Percentiles rank a stretch among this genome's conserved stretches.
Conservation (phyloP, 495 filamentous ascomycete genomes). For the Penicillium cosmopolitanum region DNA sequence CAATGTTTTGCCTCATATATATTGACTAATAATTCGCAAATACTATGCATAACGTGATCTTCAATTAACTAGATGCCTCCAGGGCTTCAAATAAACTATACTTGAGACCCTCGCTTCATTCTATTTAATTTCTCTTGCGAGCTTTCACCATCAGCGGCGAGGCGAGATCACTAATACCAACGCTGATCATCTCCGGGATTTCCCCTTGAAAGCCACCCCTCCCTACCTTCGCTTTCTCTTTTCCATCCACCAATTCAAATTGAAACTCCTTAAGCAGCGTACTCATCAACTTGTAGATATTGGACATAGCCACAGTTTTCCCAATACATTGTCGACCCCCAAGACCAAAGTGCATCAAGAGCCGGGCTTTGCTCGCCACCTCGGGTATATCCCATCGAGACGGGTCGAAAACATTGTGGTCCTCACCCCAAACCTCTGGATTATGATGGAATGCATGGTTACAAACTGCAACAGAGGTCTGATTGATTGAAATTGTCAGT, state of each 20-base stretch:
- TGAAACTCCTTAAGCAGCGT: slow-evolving; percentile 17
- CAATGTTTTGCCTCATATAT: slow-evolving; percentile 8
- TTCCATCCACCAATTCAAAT: slow-evolving; percentile 13
- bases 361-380: slow-evolving; percentile 6
- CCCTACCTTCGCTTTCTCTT: background rate
- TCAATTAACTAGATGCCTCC: background rate
- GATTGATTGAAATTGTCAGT: background rate
- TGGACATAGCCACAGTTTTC: slow-evolving; percentile 18
- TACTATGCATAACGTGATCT: slow-evolving; percentile 8
- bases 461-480: slow-evolving; percentile 19
- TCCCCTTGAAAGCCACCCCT: background rate
- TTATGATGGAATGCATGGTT: slow-evolving; percentile 24
- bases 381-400: slow-evolving; percentile 12
- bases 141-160: slow-evolving; percentile 13
- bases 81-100: background rate
- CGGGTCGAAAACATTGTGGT: slow-evolving; percentile 17
- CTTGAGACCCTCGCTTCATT: background rate
- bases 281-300: slow-evolving; percentile 21
- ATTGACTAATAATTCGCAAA: slow-evolving; percentile 17
- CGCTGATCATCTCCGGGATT: slow-evolving; percentile 17
- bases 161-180: slow-evolving; percentile 22
- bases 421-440: slow-evolving; percentile 12
- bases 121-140: background rate
- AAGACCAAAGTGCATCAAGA: slow-evolving; percentile 21
- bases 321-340: slow-evolving; percentile 19